A percentile compares a stretch with the other conserved stretches of the same genome.
Evolutionary conservation across 2,329 filamentous ascomycete genomes (phyloP).

Genomic region (Daldinia eschscholtzii): DNA sequence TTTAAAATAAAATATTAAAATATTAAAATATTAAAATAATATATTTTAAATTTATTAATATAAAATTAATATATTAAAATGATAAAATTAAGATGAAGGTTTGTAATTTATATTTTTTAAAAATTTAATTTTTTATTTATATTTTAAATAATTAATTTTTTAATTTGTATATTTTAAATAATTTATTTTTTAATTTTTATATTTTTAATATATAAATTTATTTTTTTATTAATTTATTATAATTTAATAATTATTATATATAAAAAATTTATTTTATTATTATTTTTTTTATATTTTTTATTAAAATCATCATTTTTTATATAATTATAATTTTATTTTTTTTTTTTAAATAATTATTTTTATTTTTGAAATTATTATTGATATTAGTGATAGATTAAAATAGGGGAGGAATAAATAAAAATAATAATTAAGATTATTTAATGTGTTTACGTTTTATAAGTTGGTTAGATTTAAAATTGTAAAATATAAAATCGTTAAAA

Average conservation of each 20-base stretch:
- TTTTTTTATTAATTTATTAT: neutral
- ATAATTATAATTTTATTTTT: neutral
- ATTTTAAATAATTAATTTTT: neutral
- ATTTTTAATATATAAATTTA: no score
- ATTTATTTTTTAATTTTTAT: no score
- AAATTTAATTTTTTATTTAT: no score
- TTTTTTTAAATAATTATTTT: neutral
- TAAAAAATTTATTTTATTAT: neutral
- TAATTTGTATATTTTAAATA: no score
- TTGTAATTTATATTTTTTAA: neutral
- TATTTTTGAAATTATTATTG: neutral
- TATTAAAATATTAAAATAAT: no score
- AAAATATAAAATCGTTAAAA: slow-evolving; percentile 1
- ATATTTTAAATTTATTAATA: neutral
- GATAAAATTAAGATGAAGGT: neutral
- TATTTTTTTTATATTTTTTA: no score
- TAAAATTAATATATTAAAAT: neutral
- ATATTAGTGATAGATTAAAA: neutral
- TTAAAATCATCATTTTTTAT: no score
- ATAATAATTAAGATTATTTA: neutral
- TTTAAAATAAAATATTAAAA: no score
- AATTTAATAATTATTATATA: no score
- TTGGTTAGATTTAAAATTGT: neutral
- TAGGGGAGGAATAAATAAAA: neutral
- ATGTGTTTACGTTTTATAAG: neutral